phyloP scores from a whole-genome alignment of 1,139 yeast genomes.

The Diutina ranongensis region DNA sequence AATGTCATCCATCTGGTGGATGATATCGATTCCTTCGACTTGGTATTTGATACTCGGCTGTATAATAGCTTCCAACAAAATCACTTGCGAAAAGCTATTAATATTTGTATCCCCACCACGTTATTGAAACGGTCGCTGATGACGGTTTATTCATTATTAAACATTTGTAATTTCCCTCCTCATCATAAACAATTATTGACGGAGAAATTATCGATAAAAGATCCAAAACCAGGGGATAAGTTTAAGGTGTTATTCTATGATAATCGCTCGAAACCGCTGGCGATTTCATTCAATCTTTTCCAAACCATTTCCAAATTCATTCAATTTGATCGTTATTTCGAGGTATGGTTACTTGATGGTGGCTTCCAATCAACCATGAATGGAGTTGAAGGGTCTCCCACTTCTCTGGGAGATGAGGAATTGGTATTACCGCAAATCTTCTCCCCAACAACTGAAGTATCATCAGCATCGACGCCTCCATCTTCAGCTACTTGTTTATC shows the following conservation, averaged over 20 bases:
- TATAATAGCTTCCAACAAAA: slow-evolving; percentile 1
- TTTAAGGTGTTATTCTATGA: slow-evolving; percentile 2
- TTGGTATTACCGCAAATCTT: neutral
- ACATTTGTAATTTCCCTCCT: neutral
- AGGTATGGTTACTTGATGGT: neutral
- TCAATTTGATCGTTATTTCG: neutral
- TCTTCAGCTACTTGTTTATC: neutral
- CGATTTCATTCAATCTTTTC: neutral
- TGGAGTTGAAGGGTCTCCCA: neutral
- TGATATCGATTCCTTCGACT: neutral
- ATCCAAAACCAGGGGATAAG: neutral
- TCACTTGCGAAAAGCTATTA: neutral
- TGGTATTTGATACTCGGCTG: neutral
- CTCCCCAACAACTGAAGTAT: neutral
- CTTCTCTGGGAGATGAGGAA: neutral
- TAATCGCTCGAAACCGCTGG: neutral
- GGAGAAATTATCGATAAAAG: neutral
- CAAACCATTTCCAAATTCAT: slow-evolving; percentile 1
- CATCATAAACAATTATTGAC: neutral
- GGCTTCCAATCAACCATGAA: neutral
- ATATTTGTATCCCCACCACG: slow-evolving; percentile 3
- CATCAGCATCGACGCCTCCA: neutral
- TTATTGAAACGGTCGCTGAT: neutral
- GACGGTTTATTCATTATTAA: neutral
- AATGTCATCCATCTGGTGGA: neutral